Evolutionary conservation across 768 basidiomycete species (phyloP).

Genomic region (Mycena crocata): DNA sequence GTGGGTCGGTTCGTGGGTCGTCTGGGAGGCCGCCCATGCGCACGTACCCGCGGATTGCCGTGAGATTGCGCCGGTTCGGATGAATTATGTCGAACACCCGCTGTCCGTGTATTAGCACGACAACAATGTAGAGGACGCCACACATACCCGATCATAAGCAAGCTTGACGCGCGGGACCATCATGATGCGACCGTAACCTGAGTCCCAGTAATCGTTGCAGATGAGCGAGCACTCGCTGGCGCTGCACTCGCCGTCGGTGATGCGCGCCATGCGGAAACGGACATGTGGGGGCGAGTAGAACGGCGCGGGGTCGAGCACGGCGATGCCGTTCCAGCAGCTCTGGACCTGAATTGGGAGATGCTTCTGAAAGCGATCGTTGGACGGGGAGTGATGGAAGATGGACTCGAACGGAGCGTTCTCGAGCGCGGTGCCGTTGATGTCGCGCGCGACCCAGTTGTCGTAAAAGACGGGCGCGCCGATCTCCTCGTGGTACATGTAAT

Average conservation of each 20-base stretch:
- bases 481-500: constrained; percentile 99
- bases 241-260: constrained; percentile 91
- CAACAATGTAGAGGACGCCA: neutral
- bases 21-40: constrained; percentile 97
- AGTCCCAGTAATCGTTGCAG: constrained; percentile 98
- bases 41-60: constrained; percentile 93
- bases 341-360: constrained; percentile 97
- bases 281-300: constrained; percentile 94
- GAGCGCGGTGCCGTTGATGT: constrained; percentile 98
- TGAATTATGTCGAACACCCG: constrained; percentile 96
- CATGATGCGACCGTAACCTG: constrained; percentile 95
- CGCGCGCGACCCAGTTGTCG: constrained; percentile 98
- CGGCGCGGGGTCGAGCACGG: constrained; percentile 94
- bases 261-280: constrained; percentile 93
- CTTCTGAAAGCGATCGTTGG: constrained; percentile 84
- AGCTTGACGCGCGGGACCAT: constrained; percentile 98
- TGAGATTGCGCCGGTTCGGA: constrained; percentile 89
- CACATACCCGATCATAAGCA: constrained; percentile 88
- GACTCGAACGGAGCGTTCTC: constrained; percentile 97
- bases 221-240: constrained; percentile 96
- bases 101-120: constrained; percentile 50
- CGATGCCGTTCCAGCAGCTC: constrained; percentile 99
- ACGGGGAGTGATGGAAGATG: constrained; percentile 88
- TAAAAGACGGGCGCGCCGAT: constrained; percentile 96
- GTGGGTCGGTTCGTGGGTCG: constrained; percentile 95